Evolutionary conservation across 768 basidiomycete genomes (phyloP), one percentile per base, ranked within the genome.

Genomic region (Leucocoprinus sp.): DNA sequence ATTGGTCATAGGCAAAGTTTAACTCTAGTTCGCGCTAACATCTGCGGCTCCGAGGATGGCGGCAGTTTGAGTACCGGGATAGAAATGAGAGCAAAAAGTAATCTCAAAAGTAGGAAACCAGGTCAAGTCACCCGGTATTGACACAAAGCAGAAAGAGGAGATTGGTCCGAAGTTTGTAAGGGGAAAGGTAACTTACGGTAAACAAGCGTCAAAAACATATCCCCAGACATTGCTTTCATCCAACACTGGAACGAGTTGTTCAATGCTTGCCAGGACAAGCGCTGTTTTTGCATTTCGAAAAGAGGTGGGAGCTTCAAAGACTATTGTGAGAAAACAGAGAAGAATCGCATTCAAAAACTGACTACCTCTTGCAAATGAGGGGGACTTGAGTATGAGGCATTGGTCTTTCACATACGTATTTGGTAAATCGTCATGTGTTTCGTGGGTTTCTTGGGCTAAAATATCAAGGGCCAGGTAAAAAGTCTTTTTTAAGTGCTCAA

Each of bases 381-480:
- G 57, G 4, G 59, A 55, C 29, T 57, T 52, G 21, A 62, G 49
- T 15, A 48, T 42, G 26, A 59, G 53, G 39, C 60, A 60, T 24
- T 55, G 48, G 38, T 60, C 54, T 44, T 55, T 56, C 5, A 64
- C 60, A 45, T 60, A 63, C 5, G 55, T 45, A 33, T 65, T 58
- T 1, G 61, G 59, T 29, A 59, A 52, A 27, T 45, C n/a, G 7
- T 52, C 51, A 15, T 36, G 24, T 47, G 34, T 37, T 53, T 11
- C 52, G 15, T 45, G 37, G 26, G 63, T 60, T 17, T 47, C 58
- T 45, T 59, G 61, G 31, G 77, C 68, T 7, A 90, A 65, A 29
- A 93, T 67, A 52, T 93, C 90, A 18, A 93, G 64, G 1, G 87
- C 78, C 23, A 83, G 72, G 58, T 86, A 90, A 53, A 88, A 85